Conservation (phyloP, 169 alveolate genomes). For the Plasmodium cynomolgi region DNA sequence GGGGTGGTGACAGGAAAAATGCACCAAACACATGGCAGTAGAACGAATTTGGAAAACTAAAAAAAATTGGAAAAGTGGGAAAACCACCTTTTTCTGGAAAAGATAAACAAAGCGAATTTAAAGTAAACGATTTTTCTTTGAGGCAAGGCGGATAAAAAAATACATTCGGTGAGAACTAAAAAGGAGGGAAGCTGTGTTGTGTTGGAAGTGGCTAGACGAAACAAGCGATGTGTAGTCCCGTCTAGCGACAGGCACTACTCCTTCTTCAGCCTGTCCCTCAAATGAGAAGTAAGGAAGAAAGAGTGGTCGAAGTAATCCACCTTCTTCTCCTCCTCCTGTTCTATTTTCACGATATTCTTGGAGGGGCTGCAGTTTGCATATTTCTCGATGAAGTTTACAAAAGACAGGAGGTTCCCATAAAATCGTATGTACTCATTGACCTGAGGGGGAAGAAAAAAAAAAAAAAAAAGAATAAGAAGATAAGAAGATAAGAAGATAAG, state of each 20-base stretch:
- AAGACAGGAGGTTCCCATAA: slow-evolving; percentile 70
- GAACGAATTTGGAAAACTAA: not conserved
- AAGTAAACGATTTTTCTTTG: not conserved
- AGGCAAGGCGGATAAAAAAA: not conserved
- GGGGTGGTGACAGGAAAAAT: not conserved
- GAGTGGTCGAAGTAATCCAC: slow-evolving; percentile 42
- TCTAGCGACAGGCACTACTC: not conserved
- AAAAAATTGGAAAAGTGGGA: not conserved
- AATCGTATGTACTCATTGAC: slow-evolving; percentile 58
- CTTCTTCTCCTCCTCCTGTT: slow-evolving; percentile 23
- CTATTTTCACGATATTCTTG: slow-evolving; percentile 36
- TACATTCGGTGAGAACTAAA: not conserved
- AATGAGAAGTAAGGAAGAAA: slow-evolving; percentile 36
- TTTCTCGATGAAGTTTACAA: slow-evolving; percentile 52
- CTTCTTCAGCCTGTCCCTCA: slow-evolving; percentile 30
- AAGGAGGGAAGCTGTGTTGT: not conserved
- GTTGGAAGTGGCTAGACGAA: not conserved
- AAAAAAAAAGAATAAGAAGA: not conserved
- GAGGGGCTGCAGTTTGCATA: slow-evolving; percentile 27
- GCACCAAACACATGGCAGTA: not conserved
- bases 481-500: not conserved
- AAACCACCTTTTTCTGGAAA: not conserved
- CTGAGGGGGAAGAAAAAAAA: slow-evolving; percentile 2
- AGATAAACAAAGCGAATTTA: not conserved
- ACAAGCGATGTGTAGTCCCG: too few species aligned